phyloP scores from a whole-genome alignment of 1,284 basidiomycete species.

The Phlebopus sp. region DNA sequence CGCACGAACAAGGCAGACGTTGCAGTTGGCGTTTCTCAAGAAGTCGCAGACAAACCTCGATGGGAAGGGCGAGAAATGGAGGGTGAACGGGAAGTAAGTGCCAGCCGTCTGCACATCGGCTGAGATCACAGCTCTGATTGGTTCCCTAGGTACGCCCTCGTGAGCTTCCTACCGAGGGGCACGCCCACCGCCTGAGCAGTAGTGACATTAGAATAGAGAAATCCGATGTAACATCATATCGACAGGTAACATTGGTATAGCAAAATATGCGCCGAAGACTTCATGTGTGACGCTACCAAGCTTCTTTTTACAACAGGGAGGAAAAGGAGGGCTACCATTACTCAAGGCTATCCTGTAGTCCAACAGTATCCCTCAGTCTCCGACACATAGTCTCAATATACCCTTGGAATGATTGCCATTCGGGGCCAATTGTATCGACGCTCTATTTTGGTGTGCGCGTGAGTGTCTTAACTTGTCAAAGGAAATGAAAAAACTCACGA shows the following conservation, averaged over 20 bases:
- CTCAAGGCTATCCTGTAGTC: conserved; percentile 43
- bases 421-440: conserved; percentile 39
- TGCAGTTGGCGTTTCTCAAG: conserved; percentile 73
- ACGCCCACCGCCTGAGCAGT: no score
- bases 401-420: conserved; percentile 57
- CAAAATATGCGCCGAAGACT: no score
- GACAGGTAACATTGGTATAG: no score
- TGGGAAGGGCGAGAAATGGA: not conserved
- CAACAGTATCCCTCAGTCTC: conserved; percentile 57
- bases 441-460: conserved; percentile 25
- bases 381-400: conserved; percentile 72
- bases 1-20: conserved; percentile 98
- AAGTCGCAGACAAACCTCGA: conserved; percentile 18
- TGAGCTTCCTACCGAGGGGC: no score
- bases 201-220: no score
- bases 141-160: no score
- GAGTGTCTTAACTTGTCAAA: not conserved
- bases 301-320: no score
- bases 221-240: no score
- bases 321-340: conserved; percentile 7
- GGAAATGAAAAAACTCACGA: conserved; percentile 39
- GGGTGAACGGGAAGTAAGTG: not conserved
- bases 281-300: no score
- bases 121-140: no score
- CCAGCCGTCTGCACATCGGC: not conserved